phyloP scores from a whole-genome alignment of 2,329 filamentous ascomycete genomes.

The Microascus cirrosus region DNA sequence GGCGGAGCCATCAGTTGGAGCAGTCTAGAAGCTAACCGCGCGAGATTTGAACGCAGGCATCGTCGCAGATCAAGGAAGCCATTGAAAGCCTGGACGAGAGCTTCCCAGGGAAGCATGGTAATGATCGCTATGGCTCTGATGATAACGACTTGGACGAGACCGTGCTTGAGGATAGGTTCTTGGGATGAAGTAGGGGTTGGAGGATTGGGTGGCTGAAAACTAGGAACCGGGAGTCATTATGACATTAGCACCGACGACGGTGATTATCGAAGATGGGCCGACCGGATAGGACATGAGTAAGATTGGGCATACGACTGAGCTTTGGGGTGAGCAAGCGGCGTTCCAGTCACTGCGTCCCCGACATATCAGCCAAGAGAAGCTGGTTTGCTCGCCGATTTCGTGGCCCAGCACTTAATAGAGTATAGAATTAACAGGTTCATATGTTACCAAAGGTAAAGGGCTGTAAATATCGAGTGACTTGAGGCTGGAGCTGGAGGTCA shows the following conservation, averaged over 20 bases:
- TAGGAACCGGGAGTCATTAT: not conserved
- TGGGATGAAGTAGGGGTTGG: not conserved
- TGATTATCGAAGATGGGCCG: not conserved
- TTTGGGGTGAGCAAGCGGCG: no score
- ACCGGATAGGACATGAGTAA: not conserved
- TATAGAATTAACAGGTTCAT: not conserved
- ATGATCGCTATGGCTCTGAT: not conserved
- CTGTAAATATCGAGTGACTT: not conserved
- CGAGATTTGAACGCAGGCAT: conserved; percentile 47
- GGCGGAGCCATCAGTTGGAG: conserved; percentile 11
- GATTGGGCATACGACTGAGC: not conserved
- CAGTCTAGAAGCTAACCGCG: conserved; percentile 11
- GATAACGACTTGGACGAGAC: not conserved
- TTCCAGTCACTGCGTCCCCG: not conserved
- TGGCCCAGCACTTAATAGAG: not conserved
- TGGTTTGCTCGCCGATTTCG: not conserved
- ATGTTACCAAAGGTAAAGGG: not conserved
- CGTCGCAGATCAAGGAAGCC: conserved; percentile 88
- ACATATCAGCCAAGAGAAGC: not conserved
- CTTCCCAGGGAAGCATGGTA: conserved; percentile 41
- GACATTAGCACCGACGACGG: not conserved
- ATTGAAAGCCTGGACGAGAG: conserved; percentile 73
- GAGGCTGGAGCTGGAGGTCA: not conserved
- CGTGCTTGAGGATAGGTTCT: not conserved
- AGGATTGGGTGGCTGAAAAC: not conserved